A percentile compares a stretch with the other conserved stretches of the same genome.
Conservation (phyloP, 2,329 filamentous ascomycete species). For the Colletotrichum sublineola region DNA sequence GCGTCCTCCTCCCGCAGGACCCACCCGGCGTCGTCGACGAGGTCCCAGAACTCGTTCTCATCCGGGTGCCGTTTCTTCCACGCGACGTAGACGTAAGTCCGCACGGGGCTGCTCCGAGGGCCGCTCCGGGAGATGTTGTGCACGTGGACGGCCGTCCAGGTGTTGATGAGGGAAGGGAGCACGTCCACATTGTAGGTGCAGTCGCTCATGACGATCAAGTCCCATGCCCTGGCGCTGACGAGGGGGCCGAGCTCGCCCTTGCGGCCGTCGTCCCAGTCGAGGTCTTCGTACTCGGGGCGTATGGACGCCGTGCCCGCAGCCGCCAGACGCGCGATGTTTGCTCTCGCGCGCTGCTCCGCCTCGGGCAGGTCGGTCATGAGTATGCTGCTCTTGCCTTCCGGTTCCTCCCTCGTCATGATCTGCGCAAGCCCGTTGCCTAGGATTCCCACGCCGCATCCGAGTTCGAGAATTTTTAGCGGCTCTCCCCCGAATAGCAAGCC, state of each 20-base stretch:
- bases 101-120: conserved; percentile 32
- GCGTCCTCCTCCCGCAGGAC: conserved; percentile 54
- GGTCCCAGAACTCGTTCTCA: conserved; percentile 62
- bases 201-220: conserved; percentile 69
- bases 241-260: conserved; percentile 59
- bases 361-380: conserved; percentile 69
- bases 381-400: conserved; percentile 50
- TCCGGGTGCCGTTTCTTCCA: conserved; percentile 70
- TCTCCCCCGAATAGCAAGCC: conserved; percentile 47
- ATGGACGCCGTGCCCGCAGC: background rate
- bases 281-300: conserved; percentile 63
- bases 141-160: conserved; percentile 63
- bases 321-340: conserved; percentile 59
- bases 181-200: conserved; percentile 73
- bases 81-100: conserved; percentile 64
- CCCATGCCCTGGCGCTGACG: conserved; percentile 59
- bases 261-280: conserved; percentile 69
- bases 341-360: conserved; percentile 61
- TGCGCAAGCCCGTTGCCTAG: conserved; percentile 63
- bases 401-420: conserved; percentile 48
- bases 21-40: conserved; percentile 64
- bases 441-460: conserved; percentile 70
- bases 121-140: conserved; percentile 49
- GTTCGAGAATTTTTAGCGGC: conserved; percentile 62
- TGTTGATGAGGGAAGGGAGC: conserved; percentile 66